Evolutionary conservation across 1,139 yeast species (phyloP).

Genomic region (Pichia cactophila): DNA sequence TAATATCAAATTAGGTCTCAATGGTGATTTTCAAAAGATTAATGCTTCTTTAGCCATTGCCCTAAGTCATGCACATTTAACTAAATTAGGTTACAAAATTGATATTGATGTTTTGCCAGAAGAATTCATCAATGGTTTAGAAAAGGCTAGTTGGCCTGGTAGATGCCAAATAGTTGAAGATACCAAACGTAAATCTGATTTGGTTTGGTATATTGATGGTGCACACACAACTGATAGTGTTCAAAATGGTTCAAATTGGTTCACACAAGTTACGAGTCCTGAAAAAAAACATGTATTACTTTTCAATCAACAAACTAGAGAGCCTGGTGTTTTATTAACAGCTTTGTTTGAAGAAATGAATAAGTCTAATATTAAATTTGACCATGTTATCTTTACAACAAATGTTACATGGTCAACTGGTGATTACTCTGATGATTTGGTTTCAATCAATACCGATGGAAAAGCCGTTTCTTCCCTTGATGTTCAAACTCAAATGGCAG

Average conservation of each 20-base stretch:
- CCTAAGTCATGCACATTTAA: constrained; percentile 60
- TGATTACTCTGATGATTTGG: constrained; percentile 69
- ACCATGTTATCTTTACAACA: constrained; percentile 78
- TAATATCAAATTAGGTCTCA: constrained; percentile 58
- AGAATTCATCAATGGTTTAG: constrained; percentile 57
- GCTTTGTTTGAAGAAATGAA: constrained; percentile 41
- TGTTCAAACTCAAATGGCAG: constrained; percentile 73
- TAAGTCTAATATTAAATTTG: constrained; percentile 38
- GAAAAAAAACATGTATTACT: constrained; percentile 41
- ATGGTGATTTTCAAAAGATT: constrained; percentile 75
- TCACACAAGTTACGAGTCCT: constrained; percentile 31
- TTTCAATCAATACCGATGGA: constrained; percentile 75
- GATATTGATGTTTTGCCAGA: constrained; percentile 41
- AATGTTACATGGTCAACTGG: constrained; percentile 90
- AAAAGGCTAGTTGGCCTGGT: constrained; percentile 81
- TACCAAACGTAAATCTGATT: constrained; percentile 33
- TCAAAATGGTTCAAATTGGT: constrained; percentile 76
- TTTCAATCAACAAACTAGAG: constrained; percentile 93
- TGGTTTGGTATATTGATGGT: constrained; percentile 85
- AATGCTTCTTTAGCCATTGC: constrained; percentile 87
- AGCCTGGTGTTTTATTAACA: constrained; percentile 58
- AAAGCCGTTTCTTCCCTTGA: constrained; percentile 68
- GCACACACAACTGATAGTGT: constrained; percentile 93
- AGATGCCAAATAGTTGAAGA: constrained; percentile 70
- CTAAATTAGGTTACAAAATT: constrained; percentile 33